A percentile compares a stretch with the other conserved stretches of the same genome.
Evolutionary conservation across 2,329 filamentous ascomycete genomes (phyloP).

Genomic region (Akanthomyces muscarius): DNA sequence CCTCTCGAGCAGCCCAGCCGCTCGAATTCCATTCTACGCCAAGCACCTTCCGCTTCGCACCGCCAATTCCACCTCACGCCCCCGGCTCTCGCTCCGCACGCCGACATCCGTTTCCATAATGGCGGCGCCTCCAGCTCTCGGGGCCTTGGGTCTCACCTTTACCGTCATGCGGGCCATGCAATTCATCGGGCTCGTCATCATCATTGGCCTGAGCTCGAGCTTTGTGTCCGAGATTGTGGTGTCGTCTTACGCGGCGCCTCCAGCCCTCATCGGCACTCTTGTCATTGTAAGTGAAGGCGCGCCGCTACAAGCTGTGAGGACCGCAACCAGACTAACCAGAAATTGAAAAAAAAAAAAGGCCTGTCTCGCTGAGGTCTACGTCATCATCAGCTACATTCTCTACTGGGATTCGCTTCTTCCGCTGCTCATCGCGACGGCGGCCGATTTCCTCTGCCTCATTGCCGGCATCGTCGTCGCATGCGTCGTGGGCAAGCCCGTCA

Average conservation of each 20-base stretch:
- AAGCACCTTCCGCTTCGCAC: slow-evolving; percentile 41
- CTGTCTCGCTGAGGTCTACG: slow-evolving; percentile 74
- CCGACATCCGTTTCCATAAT: slow-evolving; percentile 34
- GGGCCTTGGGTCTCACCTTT: slow-evolving; percentile 76
- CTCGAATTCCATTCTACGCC: slow-evolving; percentile 38
- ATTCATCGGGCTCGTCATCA: slow-evolving; percentile 64
- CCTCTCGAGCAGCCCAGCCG: slow-evolving; percentile 28
- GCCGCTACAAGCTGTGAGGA: background rate
- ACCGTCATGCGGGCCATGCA: slow-evolving; percentile 68
- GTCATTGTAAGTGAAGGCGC: slow-evolving; percentile 61
- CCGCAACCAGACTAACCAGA: background rate
- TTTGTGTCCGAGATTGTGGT: slow-evolving; percentile 75
- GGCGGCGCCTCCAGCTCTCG: slow-evolving; percentile 51
- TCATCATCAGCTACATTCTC: slow-evolving; percentile 74
- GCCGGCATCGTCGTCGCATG: slow-evolving; percentile 75
- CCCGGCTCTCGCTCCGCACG: slow-evolving; percentile 42
- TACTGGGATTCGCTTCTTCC: slow-evolving; percentile 74
- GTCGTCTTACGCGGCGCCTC: slow-evolving; percentile 61
- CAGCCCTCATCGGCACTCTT: slow-evolving; percentile 73
- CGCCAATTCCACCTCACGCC: slow-evolving; percentile 34
- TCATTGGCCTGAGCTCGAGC: slow-evolving; percentile 77
- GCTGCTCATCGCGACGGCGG: slow-evolving; percentile 61
- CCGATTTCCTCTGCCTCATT: slow-evolving; percentile 68
- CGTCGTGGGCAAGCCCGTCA: slow-evolving; percentile 74
- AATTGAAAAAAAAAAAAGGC: slow-evolving; percentile 47